Conservation (phyloP, 768 basidiomycete genomes). For the Collybiopsis luxurians region DNA sequence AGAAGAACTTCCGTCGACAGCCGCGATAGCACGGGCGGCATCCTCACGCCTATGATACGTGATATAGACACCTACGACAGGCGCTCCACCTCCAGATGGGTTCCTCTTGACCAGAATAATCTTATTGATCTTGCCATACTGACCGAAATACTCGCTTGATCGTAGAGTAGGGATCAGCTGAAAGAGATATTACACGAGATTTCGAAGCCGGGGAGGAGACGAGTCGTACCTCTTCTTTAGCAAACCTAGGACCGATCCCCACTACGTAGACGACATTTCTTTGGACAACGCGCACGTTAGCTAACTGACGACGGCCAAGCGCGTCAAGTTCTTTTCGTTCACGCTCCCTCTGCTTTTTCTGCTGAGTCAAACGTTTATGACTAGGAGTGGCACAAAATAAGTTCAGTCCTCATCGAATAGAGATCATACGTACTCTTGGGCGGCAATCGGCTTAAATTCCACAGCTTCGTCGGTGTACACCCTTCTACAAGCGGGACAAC, state of each 20-base stretch:
- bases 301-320: constrained; percentile 79
- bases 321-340: constrained; percentile 93
- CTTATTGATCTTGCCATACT: constrained; percentile 97
- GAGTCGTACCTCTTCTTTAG: constrained; percentile 87
- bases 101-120: constrained; percentile 91
- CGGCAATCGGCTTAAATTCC: constrained; percentile 92
- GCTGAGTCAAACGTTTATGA: constrained; percentile 90
- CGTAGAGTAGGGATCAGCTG: constrained; percentile 91
- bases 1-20: constrained; percentile 88
- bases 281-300: constrained; percentile 95
- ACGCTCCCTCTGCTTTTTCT: constrained; percentile 93
- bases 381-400: constrained; percentile 36
- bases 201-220: background rate
- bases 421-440: constrained; percentile 80
- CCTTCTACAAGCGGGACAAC: constrained; percentile 94
- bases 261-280: constrained; percentile 95
- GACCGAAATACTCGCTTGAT: constrained; percentile 95
- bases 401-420: constrained; percentile 4
- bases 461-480: constrained; percentile 90
- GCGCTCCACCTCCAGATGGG: constrained; percentile 65
- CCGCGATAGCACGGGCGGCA: constrained; percentile 87
- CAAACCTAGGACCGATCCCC: constrained; percentile 90
- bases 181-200: constrained; percentile 11
- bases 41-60: constrained; percentile 94
- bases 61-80: constrained; percentile 92